Evolutionary conservation across 2,329 filamentous ascomycete genomes (phyloP).

Genomic region (Apiospora aurea): DNA sequence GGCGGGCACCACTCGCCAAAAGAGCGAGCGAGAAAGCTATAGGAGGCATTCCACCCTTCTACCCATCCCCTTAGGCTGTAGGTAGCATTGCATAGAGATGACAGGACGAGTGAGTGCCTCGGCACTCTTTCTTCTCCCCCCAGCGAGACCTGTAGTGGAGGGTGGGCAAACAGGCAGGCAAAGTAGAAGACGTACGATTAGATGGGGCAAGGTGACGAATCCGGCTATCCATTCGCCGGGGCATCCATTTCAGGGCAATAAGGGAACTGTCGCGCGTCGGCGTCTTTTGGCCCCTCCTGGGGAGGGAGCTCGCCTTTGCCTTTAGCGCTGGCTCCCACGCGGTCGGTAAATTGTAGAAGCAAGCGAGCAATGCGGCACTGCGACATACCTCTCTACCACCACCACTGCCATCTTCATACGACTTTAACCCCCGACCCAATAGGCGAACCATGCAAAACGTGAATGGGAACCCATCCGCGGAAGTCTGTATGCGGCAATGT

Average conservation of each 20-base stretch:
- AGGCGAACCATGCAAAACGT: not conserved
- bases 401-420: too few species aligned
- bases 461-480: not conserved
- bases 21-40: not conserved
- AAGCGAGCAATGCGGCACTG: conserved; percentile 13
- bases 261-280: conserved; percentile 8
- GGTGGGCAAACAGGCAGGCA: not conserved
- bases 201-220: conserved; percentile 11
- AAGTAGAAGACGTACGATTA: not conserved
- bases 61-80: not conserved
- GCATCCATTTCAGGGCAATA: not conserved
- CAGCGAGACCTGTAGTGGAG: not conserved
- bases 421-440: not conserved
- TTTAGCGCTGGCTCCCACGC: conserved; percentile 13
- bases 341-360: conserved; percentile 8
- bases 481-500: not conserved
- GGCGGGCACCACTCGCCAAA: not conserved
- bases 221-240: not conserved
- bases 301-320: not conserved
- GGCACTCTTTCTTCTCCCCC: not conserved
- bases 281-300: not conserved
- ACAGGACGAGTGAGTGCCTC: not conserved
- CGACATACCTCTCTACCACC: not conserved
- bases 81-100: not conserved
- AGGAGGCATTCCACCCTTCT: not conserved